These are phyloP conservation scores for Populus davidiana DNA, from an alignment of 345 rosid genomes.

Conservation along the genomic window DNA sequence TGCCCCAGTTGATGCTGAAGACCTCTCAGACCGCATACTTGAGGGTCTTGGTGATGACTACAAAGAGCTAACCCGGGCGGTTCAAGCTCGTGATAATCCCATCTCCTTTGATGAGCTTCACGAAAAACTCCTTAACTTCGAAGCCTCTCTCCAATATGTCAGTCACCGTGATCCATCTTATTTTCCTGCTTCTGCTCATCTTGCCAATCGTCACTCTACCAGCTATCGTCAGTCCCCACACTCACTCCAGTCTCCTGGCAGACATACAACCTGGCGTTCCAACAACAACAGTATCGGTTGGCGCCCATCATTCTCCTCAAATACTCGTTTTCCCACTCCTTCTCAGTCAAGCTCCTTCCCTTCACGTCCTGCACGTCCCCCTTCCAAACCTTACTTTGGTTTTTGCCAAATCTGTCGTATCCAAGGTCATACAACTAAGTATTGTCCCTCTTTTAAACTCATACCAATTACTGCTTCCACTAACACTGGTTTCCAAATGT, in stretches of 20 bases:
- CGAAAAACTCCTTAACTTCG: background rate
- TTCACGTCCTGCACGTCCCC: too few relatives aligned
- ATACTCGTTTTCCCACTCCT: too few relatives aligned
- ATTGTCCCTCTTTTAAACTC: background rate
- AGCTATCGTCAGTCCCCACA: too few relatives aligned
- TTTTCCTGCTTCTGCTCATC: too few relatives aligned
- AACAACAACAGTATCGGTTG: too few relatives aligned
- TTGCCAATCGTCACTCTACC: too few relatives aligned
- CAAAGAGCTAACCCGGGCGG: fast-evolving
- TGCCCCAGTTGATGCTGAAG: background rate
- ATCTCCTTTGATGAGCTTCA: background rate
- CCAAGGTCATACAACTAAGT: background rate
- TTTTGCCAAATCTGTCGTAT: background rate
- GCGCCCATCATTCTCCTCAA: too few relatives aligned
- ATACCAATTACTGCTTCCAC: background rate
- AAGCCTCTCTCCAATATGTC: background rate
- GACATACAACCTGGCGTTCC: too few relatives aligned
- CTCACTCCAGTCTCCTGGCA: fast-evolving
- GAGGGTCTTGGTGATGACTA: background rate
- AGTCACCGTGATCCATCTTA: too few relatives aligned
- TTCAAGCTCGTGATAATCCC: background rate
- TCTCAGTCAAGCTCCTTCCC: too few relatives aligned
- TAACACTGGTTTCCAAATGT: too few relatives aligned
- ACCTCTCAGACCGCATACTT: background rate
- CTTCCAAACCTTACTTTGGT: background rate